A percentile compares a stretch with the other conserved stretches of the same genome.
These are phyloP conservation scores for Lactarius akahatsu DNA, from an alignment of 768 basidiomycete species.

Conservation along the genomic window DNA sequence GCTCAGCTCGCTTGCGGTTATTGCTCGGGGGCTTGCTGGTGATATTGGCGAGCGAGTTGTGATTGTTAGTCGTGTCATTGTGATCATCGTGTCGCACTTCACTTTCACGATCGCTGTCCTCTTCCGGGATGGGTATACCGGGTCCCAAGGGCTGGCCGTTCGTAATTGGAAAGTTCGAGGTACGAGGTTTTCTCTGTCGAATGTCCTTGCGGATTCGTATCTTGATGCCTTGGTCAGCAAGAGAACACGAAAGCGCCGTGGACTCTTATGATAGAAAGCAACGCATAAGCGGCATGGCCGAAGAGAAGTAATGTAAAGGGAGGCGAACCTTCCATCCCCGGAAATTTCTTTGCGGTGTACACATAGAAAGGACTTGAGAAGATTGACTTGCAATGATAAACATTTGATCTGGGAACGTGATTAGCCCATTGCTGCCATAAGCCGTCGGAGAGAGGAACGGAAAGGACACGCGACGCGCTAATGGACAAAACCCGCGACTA, in stretches of 20 bases:
- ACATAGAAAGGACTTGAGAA: constrained; percentile 90
- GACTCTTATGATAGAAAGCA: constrained; percentile 55
- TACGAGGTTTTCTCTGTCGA: constrained; percentile 67
- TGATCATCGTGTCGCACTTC: constrained; percentile 27
- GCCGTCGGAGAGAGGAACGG: background rate
- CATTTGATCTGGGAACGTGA: constrained; percentile 57
- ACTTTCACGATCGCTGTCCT: constrained; percentile 28
- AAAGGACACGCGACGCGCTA: constrained; percentile 24
- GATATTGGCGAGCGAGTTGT: constrained; percentile 24
- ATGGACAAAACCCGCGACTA: constrained; percentile 7
- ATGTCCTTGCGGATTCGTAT: constrained; percentile 93
- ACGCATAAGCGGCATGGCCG: constrained; percentile 13
- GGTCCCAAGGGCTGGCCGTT: constrained; percentile 19
- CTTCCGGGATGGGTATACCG: constrained; percentile 25
- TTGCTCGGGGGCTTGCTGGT: constrained; percentile 16
- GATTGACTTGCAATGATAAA: constrained; percentile 88
- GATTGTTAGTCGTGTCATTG: constrained; percentile 24
- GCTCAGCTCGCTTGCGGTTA: constrained; percentile 26
- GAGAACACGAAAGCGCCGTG: constrained; percentile 81
- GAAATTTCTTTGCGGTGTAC: constrained; percentile 95
- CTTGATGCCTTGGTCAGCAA: constrained; percentile 96
- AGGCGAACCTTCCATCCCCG: constrained; percentile 85
- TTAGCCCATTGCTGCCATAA: constrained; percentile 1
- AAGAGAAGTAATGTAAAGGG: constrained; percentile 1
- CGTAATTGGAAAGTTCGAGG: constrained; percentile 23